Conservation (phyloP, 108 stramenopile species). For the Nitzschia sp. region DNA sequence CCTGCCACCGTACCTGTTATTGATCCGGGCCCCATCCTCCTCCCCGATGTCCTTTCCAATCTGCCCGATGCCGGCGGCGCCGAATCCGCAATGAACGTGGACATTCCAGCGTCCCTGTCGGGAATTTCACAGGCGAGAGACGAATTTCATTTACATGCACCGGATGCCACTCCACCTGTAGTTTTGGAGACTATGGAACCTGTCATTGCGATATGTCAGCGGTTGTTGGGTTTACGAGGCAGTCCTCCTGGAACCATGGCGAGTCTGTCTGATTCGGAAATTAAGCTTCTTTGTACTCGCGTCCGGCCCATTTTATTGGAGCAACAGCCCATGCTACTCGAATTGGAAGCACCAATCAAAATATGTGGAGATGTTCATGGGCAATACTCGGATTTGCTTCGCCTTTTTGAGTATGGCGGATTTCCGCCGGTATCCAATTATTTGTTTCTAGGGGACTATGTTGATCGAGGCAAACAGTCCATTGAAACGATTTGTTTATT, state of each 20-base stretch:
- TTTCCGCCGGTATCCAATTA: slow-evolving; percentile 98
- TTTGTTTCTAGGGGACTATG: slow-evolving; percentile 98
- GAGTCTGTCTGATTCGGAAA: slow-evolving; percentile 75
- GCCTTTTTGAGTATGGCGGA: slow-evolving; percentile 97
- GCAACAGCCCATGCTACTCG: slow-evolving; percentile 96
- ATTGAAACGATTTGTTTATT: slow-evolving; percentile 98
- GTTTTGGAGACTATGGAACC: slow-evolving; percentile 44
- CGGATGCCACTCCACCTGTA: slow-evolving; percentile 47
- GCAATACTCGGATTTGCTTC: slow-evolving; percentile 96
- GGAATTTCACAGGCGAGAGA: background rate
- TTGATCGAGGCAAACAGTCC: slow-evolving; percentile 97
- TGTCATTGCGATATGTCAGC: slow-evolving; percentile 65
- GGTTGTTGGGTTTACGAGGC: slow-evolving; percentile 77
- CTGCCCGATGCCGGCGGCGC: background rate
- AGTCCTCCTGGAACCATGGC: slow-evolving; percentile 75
- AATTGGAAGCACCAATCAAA: slow-evolving; percentile 98
- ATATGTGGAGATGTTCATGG: slow-evolving; percentile 97
- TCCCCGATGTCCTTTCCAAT: background rate
- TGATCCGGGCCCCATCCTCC: background rate
- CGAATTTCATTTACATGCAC: slow-evolving; percentile 43
- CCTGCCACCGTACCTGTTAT: background rate
- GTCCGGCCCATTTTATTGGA: slow-evolving; percentile 88
- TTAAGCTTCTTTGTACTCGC: slow-evolving; percentile 70
- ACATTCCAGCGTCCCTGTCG: background rate
- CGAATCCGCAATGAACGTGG: background rate